Evolutionary conservation across 768 basidiomycete species (phyloP).

Genomic region (Psilocybe sp.): DNA sequence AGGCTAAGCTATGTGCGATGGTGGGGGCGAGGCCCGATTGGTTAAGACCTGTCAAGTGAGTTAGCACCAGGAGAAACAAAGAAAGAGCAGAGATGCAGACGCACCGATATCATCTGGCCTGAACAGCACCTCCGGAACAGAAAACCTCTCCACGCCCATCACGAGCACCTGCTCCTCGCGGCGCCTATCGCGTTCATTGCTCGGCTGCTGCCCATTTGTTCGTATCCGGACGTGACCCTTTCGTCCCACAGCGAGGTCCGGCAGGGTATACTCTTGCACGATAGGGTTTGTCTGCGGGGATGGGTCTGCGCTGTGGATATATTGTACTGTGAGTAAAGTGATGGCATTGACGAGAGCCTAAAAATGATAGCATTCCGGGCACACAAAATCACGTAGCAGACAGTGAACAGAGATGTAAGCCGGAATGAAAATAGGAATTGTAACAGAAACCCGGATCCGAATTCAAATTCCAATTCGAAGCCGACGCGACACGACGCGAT

Average conservation of each 20-base stretch:
- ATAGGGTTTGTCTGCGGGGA: conserved; percentile 61
- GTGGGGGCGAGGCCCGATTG: conserved; percentile 79
- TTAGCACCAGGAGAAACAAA: background rate
- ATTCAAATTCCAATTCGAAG: too few relatives aligned
- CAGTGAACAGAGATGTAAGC: too few relatives aligned
- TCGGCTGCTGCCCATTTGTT: too few relatives aligned
- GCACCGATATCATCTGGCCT: conserved; percentile 86
- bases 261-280: conserved; percentile 86
- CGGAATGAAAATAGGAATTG: too few relatives aligned
- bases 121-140: conserved; percentile 91
- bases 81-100: conserved; percentile 19
- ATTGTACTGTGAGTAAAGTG: conserved; percentile 13
- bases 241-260: conserved; percentile 75
- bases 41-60: conserved; percentile 54
- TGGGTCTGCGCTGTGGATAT: conserved; percentile 35
- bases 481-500: too few relatives aligned
- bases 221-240: conserved; percentile 51
- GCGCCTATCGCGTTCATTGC: too few relatives aligned
- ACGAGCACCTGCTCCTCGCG: conserved; percentile 60
- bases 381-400: too few relatives aligned
- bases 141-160: conserved; percentile 91
- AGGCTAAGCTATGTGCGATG: conserved; percentile 71
- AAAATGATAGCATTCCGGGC: too few relatives aligned
- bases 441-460: too few relatives aligned
- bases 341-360: too few relatives aligned